phyloP scores from a whole-genome alignment of 768 basidiomycete genomes.

The Roridomyces roridus region DNA sequence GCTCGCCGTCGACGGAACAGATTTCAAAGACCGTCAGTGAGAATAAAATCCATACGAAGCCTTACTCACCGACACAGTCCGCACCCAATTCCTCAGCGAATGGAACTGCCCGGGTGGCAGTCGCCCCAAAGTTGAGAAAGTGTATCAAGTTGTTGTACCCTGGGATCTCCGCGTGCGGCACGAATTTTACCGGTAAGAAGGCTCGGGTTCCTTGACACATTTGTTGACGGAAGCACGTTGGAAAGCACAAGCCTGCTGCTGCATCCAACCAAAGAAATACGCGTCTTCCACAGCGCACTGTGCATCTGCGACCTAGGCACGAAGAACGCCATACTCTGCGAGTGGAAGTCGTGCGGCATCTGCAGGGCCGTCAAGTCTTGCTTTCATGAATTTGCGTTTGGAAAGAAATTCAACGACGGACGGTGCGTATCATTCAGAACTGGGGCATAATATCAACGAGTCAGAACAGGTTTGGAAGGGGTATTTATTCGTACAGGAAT shows the following conservation, averaged over 20 bases:
- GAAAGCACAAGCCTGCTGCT: conserved; percentile 44
- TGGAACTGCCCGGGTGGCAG: conserved; percentile 49
- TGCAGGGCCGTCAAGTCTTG: conserved; percentile 63
- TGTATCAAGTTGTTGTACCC: conserved; percentile 58
- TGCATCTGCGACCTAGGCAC: conserved; percentile 74
- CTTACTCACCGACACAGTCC: conserved; percentile 31
- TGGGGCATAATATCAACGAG: conserved; percentile 11
- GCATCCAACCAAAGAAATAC: conserved; percentile 50
- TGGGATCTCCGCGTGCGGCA: conserved; percentile 51
- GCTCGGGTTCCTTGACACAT: conserved; percentile 2
- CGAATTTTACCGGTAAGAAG: conserved; percentile 53
- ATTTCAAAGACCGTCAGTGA: conserved; percentile 58
- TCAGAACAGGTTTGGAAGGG: conserved; percentile 58
- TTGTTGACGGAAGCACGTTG: conserved; percentile 17
- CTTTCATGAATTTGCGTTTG: conserved; percentile 65
- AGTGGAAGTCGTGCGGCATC: conserved; percentile 68
- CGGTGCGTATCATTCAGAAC: conserved; percentile 44
- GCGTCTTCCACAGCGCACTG: conserved; percentile 68
- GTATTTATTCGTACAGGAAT: conserved; percentile 69
- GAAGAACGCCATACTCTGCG: conserved; percentile 55
- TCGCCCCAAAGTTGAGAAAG: conserved; percentile 54
- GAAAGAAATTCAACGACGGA: conserved; percentile 55
- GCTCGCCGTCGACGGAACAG: conserved; percentile 48
- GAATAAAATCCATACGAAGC: conserved; percentile 14
- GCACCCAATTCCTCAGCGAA: conserved; percentile 58